A percentile compares a stretch with the other conserved stretches of the same genome.
phyloP scores from a whole-genome alignment of 1,284 basidiomycete genomes.

The Pholiota adiposa region DNA sequence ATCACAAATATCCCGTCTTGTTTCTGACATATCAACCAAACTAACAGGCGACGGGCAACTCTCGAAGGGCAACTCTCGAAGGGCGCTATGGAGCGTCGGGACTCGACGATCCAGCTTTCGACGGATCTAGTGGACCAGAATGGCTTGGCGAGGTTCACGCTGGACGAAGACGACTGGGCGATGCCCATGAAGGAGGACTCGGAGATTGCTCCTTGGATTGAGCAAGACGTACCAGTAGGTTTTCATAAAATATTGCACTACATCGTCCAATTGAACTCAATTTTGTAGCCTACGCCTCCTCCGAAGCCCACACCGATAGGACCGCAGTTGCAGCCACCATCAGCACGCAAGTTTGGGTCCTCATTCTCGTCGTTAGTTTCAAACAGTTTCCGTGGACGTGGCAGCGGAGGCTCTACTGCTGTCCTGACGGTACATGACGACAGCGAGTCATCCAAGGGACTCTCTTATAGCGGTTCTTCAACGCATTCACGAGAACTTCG shows the following conservation, averaged over 20 bases:
- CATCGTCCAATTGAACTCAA: constrained; percentile 4
- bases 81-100: constrained; percentile 19
- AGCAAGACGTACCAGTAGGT: constrained; percentile 12
- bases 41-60: not conserved
- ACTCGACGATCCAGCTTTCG: constrained; percentile 24
- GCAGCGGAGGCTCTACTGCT: constrained; percentile 24
- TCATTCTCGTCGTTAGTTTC: constrained; percentile 37
- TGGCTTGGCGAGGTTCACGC: constrained; percentile 27
- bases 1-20: no score
- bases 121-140: constrained; percentile 32
- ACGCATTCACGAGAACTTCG: constrained; percentile 34
- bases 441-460: constrained; percentile 28
- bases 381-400: constrained; percentile 35
- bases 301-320: constrained; percentile 29
- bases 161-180: constrained; percentile 1
- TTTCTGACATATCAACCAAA: not conserved
- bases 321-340: constrained; percentile 15
- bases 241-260: not conserved
- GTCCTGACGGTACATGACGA: constrained; percentile 36
- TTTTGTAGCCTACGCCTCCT: constrained; percentile 38
- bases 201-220: constrained; percentile 39
- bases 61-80: not conserved
- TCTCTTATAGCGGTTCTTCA: constrained; percentile 37
- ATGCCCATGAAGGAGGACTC: constrained; percentile 27
- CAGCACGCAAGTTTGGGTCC: constrained; percentile 42